Evolutionary conservation across 2,329 filamentous ascomycete genomes (phyloP), one percentile per base, ranked within the genome.

Genomic region (Stylonectria norvegica): DNA sequence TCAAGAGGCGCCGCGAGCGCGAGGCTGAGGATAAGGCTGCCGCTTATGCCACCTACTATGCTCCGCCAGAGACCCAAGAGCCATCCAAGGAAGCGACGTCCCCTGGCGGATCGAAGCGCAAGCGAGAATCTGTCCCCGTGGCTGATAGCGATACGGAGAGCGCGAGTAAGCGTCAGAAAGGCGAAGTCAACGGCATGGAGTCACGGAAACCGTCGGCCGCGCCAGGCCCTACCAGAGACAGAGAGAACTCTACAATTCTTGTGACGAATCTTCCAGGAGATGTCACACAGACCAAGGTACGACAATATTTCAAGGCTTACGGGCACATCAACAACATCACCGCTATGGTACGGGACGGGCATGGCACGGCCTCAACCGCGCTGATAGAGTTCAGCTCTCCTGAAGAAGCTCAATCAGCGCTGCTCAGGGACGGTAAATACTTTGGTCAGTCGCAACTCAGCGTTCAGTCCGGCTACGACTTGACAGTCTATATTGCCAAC

Each of bases 291-390:
- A 83, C 79, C 10, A 85, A 84, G 53, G 68, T 97, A 11, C 81
- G 85, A 41, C 86, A 95, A 61, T 97, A 95, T 62, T 97, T 98
- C 68, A 84, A 85, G 57, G 88, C 90, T 47, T 94, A 90, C 55
- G 93, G 93, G 10, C 83, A 81, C 28, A 85, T 96, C 58, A 87
- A 89, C 55, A 83, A 83, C 47, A 70, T 96, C 20, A 84, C 80
- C 31, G 70, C 91, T 36, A 47, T 68, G 19, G 71, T 86, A 20
- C 70, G 71, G 22, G 82, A 88, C 30, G 64, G 75, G 2, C 73
- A 81, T 33, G 71, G 70, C n/a, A 67, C 76, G 32, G 79, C 81
- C 2, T 68, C 81, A 11, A 82, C 82, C 4, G 89, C 89, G 2
- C 71, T 93, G 32, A 81, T 98, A 35, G 93, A 98, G 62, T 96